Percentiles rank a stretch among this genome's conserved stretches.
Evolutionary conservation across 352 stramenopile genomes (phyloP).

Genomic region (Globisporangium cystogenes): DNA sequence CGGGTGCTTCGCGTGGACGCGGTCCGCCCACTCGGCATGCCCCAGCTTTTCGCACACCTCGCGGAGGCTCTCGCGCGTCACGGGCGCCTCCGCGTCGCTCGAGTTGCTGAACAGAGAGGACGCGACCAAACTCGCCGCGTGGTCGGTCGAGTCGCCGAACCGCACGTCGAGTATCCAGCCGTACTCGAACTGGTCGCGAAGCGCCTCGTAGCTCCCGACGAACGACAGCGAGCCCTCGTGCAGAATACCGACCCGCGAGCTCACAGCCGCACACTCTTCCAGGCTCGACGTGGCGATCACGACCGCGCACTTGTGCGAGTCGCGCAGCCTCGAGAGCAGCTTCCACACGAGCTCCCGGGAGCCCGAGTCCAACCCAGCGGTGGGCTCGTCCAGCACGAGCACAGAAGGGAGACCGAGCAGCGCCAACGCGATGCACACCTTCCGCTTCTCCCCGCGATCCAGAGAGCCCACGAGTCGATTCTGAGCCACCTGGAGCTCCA

Average conservation of each 20-base stretch:
- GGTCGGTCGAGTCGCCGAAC: not conserved
- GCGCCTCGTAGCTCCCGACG: constrained; percentile 9
- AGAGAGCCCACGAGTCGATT: constrained; percentile 7
- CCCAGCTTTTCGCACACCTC: constrained; percentile 10
- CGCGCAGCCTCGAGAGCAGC: constrained; percentile 3
- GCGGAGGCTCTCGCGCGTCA: constrained; percentile 1
- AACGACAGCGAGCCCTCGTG: constrained; percentile 14
- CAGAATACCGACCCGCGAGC: constrained; percentile 11
- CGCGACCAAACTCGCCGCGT: not conserved
- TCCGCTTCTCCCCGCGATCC: constrained; percentile 5
- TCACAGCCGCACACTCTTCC: constrained; percentile 12
- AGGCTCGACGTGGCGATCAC: constrained; percentile 12
- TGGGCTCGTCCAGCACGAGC: constrained; percentile 16
- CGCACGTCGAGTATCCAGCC: constrained; percentile 16
- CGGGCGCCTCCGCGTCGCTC: not conserved
- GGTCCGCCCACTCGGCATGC: constrained; percentile 7
- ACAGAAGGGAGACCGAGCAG: constrained; percentile 11
- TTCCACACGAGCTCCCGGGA: constrained; percentile 8
- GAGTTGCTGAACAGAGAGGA: not conserved
- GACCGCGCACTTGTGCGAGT: constrained; percentile 5
- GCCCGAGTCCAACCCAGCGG: constrained; percentile 10
- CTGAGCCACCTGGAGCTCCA: not conserved
- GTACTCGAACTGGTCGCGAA: constrained; percentile 14
- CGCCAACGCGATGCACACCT: constrained; percentile 9
- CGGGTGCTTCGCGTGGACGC: constrained; percentile 7